Percentiles rank a stretch among this genome's conserved stretches.
These are phyloP conservation scores for Volvox africanus DNA, from an alignment of 139 green algal genomes.

Conservation along the genomic window DNA sequence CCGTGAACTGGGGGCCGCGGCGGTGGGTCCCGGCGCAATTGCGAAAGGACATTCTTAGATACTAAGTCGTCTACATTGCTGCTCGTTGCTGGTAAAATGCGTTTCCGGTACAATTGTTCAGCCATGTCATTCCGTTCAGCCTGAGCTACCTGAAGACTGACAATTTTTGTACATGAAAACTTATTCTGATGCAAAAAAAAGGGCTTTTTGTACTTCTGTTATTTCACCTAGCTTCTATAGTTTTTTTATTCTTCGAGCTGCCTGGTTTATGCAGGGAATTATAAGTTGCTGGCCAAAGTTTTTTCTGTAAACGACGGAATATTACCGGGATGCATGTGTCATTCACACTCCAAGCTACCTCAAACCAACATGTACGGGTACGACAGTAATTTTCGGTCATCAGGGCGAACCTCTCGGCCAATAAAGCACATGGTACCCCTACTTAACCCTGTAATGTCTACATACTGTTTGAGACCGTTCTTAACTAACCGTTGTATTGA, in stretches of 20 bases:
- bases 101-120: constrained; percentile 35
- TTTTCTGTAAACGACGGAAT: too few relatives aligned
- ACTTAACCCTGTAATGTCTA: too few relatives aligned
- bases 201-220: not conserved
- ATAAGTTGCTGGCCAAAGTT: too few relatives aligned
- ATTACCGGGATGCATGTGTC: too few relatives aligned
- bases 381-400: too few relatives aligned
- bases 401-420: too few relatives aligned
- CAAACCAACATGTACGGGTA: too few relatives aligned
- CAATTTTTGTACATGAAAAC: not conserved
- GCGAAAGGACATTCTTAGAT: constrained; percentile 40
- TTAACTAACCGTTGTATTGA: too few relatives aligned
- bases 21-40: constrained; percentile 41
- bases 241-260: not conserved
- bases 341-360: too few relatives aligned
- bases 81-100: not conserved
- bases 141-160: not conserved
- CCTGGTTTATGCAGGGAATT: too few relatives aligned
- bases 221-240: not conserved
- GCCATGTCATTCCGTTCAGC: not conserved
- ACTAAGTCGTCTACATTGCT: constrained; percentile 48
- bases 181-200: not conserved
- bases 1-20: not conserved
- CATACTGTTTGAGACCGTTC: too few relatives aligned
- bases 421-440: too few relatives aligned